phyloP scores from a whole-genome alignment of 768 basidiomycete genomes.

The Agrocybe chaxingu region DNA sequence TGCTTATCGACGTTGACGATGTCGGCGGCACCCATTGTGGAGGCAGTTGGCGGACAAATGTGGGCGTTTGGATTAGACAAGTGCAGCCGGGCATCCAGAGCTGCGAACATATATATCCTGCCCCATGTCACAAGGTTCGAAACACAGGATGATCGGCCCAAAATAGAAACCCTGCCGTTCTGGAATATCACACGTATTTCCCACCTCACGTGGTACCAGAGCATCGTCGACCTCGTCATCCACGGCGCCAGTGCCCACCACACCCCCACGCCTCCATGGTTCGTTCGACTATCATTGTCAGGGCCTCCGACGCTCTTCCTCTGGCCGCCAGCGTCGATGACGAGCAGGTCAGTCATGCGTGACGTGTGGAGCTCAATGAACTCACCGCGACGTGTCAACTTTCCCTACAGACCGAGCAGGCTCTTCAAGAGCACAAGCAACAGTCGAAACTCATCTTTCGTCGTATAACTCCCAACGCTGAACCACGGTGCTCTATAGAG shows the following conservation, averaged over 20 bases:
- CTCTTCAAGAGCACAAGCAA: slow-evolving; percentile 96
- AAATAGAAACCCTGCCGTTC: slow-evolving; percentile 6
- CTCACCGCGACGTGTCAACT: slow-evolving; percentile 26
- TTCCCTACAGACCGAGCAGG: slow-evolving; percentile 76
- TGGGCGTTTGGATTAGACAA: slow-evolving; percentile 1
- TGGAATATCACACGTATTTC: slow-evolving; percentile 17
- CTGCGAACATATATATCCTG: slow-evolving; percentile 10
- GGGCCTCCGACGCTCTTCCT: slow-evolving; percentile 84
- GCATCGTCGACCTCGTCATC: slow-evolving; percentile 6
- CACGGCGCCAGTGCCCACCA: slow-evolving; percentile 7
- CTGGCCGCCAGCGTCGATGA: slow-evolving; percentile 96
- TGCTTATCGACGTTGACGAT: slow-evolving; percentile 72
- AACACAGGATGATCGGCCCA: slow-evolving; percentile 3
- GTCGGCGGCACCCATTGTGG: slow-evolving; percentile 32
- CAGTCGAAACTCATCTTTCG: slow-evolving; percentile 97
- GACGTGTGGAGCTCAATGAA: slow-evolving; percentile 2
- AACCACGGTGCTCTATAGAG: slow-evolving; percentile 96
- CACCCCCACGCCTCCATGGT: slow-evolving; percentile 53
- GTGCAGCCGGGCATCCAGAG: not conserved
- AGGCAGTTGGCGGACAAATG: slow-evolving; percentile 11
- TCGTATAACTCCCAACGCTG: slow-evolving; percentile 89
- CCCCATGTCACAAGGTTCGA: slow-evolving; percentile 13
- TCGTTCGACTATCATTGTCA: slow-evolving; percentile 80
- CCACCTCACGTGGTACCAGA: slow-evolving; percentile 9
- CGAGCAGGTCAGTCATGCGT: slow-evolving; percentile 65